Base-by-base conservation (phyloP, 1,139 yeast genomes). In the Saccharomyces hybrid region DNA sequence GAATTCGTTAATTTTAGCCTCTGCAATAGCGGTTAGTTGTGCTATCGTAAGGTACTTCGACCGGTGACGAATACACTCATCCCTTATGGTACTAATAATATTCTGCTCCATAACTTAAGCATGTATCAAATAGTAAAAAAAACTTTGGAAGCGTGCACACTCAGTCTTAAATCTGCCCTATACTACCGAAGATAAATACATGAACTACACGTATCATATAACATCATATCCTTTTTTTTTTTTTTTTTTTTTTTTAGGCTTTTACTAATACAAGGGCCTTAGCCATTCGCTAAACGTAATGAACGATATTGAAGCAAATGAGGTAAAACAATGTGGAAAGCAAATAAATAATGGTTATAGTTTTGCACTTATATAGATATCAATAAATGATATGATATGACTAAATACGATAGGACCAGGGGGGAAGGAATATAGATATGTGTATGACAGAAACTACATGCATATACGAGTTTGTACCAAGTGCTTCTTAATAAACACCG, bases 401-500 rank as follows among this genome's bases (percentile, higher is more conserved):
- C 6, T 27, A 46, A 46, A 14, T 26, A 46, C 19, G 8, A 25
- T 46, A 46, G 31, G 19, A 26, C 13, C 16, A n/a, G 44, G 23
- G n/a, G 14, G 13, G 13, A 46, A 11, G 25, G 19, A 47, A 47
- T 27, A 47, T 14, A 28, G n/a, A 16, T 28, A 23, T 14, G 26
- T n/a, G 16, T 47, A 16, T 7, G 26, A 7, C 5, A n/a, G 27
- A 26, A 47, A 38, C 13, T 34, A 16, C 13, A 34, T 34, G 44
- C 16, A 25, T 16, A 38, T 38, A 9, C 16, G 44, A 8, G 13
- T 9, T 9, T 11, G 25, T 8, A 6, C 6, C 26, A 38, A 6
- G 23, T 4, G n/a, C 5, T 38, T 9, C 5, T 53, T 55, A 68
- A 54, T 68, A 68, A 19, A 67, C 70, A 42, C 71, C 71, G 51